Evolutionary conservation across 371 early-diverging fungal species (phyloP).

Genomic region (Mycotypha africana): DNA sequence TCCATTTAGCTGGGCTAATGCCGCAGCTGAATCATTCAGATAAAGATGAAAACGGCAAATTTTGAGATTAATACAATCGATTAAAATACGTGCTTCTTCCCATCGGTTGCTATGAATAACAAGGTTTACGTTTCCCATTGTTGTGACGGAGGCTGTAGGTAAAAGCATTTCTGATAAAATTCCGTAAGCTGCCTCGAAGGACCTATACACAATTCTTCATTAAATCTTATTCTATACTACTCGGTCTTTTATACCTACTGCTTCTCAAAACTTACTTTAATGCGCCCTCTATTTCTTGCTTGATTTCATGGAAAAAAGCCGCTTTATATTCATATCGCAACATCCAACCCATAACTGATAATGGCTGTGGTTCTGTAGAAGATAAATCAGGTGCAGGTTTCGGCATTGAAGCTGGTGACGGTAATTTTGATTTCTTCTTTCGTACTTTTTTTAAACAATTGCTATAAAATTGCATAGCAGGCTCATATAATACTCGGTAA

Average conservation of each 20-base stretch:
- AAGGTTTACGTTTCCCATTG: conserved; percentile 33
- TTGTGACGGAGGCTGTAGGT: conserved; percentile 38
- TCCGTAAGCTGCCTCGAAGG: conserved; percentile 70
- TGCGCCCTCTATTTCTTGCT: conserved; percentile 74
- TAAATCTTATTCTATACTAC: too few species aligned
- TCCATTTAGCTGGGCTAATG: conserved; percentile 62
- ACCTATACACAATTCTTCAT: too few species aligned
- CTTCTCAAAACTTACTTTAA: conserved; percentile 62
- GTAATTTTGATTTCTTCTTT: conserved; percentile 63
- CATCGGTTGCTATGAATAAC: conserved; percentile 48
- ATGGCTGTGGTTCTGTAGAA: conserved; percentile 33
- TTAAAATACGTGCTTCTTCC: conserved; percentile 55
- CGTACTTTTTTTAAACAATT: conserved; percentile 68
- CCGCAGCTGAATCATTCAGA: conserved; percentile 60
- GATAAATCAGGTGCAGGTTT: conserved; percentile 23
- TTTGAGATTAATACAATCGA: conserved; percentile 73
- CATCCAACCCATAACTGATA: conserved; percentile 68
- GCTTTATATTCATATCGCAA: conserved; percentile 80
- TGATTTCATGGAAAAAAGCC: conserved; percentile 70
- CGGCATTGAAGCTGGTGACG: conserved; percentile 39
- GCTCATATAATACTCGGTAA: conserved; percentile 63
- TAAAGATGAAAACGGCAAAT: conserved; percentile 71
- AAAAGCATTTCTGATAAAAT: conserved; percentile 60
- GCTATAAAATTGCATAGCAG: conserved; percentile 65
- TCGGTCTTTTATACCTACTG: too few species aligned